Evolutionary conservation across 768 basidiomycete genomes (phyloP), one percentile per base, ranked within the genome.

Genomic region (Rhizopogon roseolus): DNA sequence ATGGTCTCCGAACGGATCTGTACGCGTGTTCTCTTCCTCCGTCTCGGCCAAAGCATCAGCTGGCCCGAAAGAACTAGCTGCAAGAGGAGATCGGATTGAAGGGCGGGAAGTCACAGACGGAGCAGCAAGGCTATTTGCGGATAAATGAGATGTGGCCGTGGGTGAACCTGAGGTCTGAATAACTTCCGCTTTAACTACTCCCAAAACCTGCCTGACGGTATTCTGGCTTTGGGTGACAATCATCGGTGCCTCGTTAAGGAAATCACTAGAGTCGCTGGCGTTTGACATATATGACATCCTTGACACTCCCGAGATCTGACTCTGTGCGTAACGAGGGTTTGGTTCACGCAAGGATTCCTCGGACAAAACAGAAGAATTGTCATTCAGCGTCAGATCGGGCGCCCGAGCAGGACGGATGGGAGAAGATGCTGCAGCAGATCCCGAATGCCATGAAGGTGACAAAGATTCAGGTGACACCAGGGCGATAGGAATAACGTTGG

Each of bases 401-500:
- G 82, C 76, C 52, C 84, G 81, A 45, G 66, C 66, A 5, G 86
- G 82, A 45, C 83, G 82, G 8, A 72, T 58, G 13, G 85, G 84
- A 32, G 72, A 75, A 34, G 71, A 68, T 28, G 58, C 38, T n/a
- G 46, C 40, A 39, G 62, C 52, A 41, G 57, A 41, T 16, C 56
- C 52, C 2, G 61, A 60, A 39, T 60, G 61, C 14, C 81, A 77
- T 9, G 66, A 65, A 11, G 66, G 28, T 69, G 67, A 36, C 68
- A 73, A 34, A 57, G 66, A 45, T 3, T 57, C 58, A 16, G 86
- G 81, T 22, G 85, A 71, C 36, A 92, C 85, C 41, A 92, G 76
- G 11, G 90, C 90, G 55, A 93, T 92, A 56, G 90, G 90, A 54
- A 93, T 93, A 58, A 91, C 90, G 60, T 93, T 93, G 22, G 90